Percentiles rank a stretch among this genome's conserved stretches.
Conservation (phyloP, 345 rosid genomes). For the Gossypium ekmanianum region DNA sequence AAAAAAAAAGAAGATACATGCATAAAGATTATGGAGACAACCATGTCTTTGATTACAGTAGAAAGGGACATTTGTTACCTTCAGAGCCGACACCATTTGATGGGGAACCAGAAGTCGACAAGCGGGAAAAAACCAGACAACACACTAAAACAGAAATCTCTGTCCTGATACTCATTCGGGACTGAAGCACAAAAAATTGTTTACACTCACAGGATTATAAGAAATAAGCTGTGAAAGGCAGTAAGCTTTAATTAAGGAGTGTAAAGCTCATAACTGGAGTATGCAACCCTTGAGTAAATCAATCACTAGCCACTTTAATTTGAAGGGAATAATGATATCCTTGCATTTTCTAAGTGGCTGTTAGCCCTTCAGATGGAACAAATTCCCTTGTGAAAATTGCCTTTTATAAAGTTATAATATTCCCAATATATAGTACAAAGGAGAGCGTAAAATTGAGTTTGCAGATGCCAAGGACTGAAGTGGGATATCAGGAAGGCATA, state of each 20-base stretch:
- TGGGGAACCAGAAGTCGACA: background rate
- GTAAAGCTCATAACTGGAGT: background rate
- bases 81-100: background rate
- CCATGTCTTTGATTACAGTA: background rate
- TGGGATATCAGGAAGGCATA: no score
- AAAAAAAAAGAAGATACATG: background rate
- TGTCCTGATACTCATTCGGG: background rate
- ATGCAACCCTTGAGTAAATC: background rate
- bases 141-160: background rate
- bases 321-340: background rate
- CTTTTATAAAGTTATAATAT: background rate
- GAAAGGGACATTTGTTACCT: background rate
- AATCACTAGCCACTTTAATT: background rate
- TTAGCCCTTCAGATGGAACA: conserved; percentile 4
- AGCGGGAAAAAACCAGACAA: background rate
- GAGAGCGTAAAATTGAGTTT: background rate
- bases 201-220: background rate
- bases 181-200: background rate
- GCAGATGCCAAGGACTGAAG: background rate
- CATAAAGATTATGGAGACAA: background rate
- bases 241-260: background rate
- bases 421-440: background rate
- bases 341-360: background rate
- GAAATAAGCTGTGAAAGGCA: background rate
- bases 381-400: background rate